Percentiles rank a stretch among this genome's conserved stretches.
phyloP scores from a whole-genome alignment of 352 stramenopile genomes.

The Pythium aristosporum region DNA sequence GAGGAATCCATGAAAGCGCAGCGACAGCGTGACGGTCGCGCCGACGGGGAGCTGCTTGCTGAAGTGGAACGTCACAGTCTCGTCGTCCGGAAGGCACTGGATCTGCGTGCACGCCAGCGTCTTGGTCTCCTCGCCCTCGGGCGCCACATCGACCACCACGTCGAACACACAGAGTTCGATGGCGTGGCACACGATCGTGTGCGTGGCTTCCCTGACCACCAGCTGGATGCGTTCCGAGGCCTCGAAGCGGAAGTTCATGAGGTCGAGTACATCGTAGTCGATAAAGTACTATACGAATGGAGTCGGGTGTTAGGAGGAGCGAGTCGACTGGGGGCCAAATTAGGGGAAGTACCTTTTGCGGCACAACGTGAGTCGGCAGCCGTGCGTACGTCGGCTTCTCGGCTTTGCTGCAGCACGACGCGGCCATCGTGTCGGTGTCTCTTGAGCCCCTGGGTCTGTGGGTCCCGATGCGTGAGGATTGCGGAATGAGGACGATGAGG shows the following conservation, averaged over 20 bases:
- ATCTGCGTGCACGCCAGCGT: slow-evolving; percentile 50
- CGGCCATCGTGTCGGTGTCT: slow-evolving; percentile 9
- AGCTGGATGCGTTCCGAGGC: slow-evolving; percentile 60
- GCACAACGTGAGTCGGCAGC: slow-evolving; percentile 53
- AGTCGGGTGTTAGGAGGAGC: too few relatives aligned
- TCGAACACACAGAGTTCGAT: slow-evolving; percentile 91
- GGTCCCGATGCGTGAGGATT: too few relatives aligned
- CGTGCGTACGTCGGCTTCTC: slow-evolving; percentile 40
- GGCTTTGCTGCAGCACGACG: slow-evolving; percentile 1
- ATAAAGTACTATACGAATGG: slow-evolving; percentile 63
- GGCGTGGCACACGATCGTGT: slow-evolving; percentile 90
- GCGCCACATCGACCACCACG: slow-evolving; percentile 51
- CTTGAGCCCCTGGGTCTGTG: too few relatives aligned
- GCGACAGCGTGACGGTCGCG: slow-evolving; percentile 36
- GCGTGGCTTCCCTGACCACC: slow-evolving; percentile 52
- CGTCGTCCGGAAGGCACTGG: slow-evolving; percentile 46
- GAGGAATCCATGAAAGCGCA: slow-evolving; percentile 73
- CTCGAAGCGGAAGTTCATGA: slow-evolving; percentile 80
- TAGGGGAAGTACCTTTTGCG: slow-evolving; percentile 44
- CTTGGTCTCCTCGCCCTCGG: slow-evolving; percentile 25
- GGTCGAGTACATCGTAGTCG: slow-evolving; percentile 73
- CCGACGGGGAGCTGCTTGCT: slow-evolving; percentile 33
- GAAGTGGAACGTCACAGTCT: slow-evolving; percentile 67
- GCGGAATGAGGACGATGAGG: too few relatives aligned
- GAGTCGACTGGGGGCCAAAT: not conserved